Base-by-base conservation (phyloP, 495 filamentous ascomycete species). In the Cenococcum geophilum region DNA sequence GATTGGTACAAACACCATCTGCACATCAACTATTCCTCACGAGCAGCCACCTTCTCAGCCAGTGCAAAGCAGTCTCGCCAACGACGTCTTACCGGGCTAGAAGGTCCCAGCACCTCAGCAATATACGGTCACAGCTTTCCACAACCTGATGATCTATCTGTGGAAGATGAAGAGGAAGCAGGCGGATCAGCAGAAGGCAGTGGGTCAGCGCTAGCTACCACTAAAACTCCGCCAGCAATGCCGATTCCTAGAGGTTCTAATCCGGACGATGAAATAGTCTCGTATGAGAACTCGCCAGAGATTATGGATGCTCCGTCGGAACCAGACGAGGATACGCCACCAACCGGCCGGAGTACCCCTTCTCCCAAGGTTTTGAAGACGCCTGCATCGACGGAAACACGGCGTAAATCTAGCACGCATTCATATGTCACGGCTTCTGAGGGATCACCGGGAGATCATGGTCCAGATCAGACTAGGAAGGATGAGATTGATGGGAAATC, bases 1-100 rank as follows among this genome's bases (percentile, higher is more conserved):
- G 76, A 80, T 14, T 86, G 84, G 84, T 86, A 85, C 68, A 77
- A 72, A 62, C 74, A 76, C 51, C 75, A 82, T 40, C 61, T 86
- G 0, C 76, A 71, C 45, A 73, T 82, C 47, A 80, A 85, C 52
- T 84, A 85, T 66, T 79, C 80, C n/a, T 82, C 81, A 6, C 75
- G 78, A 42, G 72, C 76, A 0, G 74, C 79, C 11, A 82, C 80
- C 1, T 86, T 86, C 69, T 76, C 77, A 1, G 78, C 78, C 23
- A 74, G 77, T 52, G 73, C 74, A 1, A 73, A 74, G 51, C 64
- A 76, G 10, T 71, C 74, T 25, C 74, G 75, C 54, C 74, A 75
- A 35, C 72, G 70, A 45, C 74, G 76, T 27, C 67, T 77, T 47
- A 70, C 70, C 22, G 74, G 78, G 11, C 69, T 74, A 22, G 71